Conservation (phyloP, 805 yeast genomes). For the Myxozyma lipomycoides region DNA sequence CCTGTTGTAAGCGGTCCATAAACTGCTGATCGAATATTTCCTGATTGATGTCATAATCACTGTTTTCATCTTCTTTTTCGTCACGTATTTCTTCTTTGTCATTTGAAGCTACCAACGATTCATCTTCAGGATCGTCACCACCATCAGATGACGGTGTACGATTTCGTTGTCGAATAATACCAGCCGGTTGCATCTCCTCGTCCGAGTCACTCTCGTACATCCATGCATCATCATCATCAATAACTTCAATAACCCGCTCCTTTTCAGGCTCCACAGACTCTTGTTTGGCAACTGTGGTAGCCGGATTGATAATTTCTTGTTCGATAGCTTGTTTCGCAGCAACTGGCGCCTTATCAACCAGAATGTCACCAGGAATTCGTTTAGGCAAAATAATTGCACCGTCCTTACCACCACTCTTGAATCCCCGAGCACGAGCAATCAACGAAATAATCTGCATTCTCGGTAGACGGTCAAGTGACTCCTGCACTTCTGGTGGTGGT, state of each 20-base stretch:
- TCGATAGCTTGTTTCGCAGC: not conserved
- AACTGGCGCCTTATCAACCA: not conserved
- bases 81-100: constrained; percentile 20
- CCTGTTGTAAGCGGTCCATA: constrained; percentile 11
- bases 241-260: constrained; percentile 1
- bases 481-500: constrained; percentile 35
- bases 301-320: not conserved
- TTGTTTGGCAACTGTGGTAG: not conserved
- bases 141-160: constrained; percentile 16
- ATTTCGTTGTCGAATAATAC: constrained; percentile 23
- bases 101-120: constrained; percentile 9
- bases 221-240: constrained; percentile 10
- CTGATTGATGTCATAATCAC: constrained; percentile 30
- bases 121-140: constrained; percentile 18
- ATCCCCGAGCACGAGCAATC: constrained; percentile 42
- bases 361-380: not conserved
- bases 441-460: constrained; percentile 35
- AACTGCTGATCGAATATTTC: constrained; percentile 28
- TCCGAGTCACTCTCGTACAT: constrained; percentile 7
- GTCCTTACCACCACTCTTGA: constrained; percentile 20
- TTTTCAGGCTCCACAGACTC: not conserved
- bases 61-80: constrained; percentile 31
- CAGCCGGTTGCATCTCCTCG: constrained; percentile 10
- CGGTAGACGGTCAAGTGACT: constrained; percentile 35
- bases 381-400: not conserved